Base-by-base conservation (phyloP, 2,329 filamentous ascomycete genomes). In the Neonectria ditissima region DNA sequence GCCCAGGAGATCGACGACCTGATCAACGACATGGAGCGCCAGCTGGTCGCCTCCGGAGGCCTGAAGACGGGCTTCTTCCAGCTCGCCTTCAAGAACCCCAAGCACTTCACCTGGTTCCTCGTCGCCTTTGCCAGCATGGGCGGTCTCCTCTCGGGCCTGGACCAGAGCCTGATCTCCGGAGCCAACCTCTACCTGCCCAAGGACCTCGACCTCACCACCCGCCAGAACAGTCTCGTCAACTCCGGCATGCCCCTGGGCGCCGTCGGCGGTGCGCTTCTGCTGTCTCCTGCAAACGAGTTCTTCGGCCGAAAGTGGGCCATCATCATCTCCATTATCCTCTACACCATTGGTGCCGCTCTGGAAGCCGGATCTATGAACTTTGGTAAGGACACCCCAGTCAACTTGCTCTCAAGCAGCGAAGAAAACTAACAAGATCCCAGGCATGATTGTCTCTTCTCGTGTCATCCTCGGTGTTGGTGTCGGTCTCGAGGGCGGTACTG, bases 101-200 rank as follows among this genome's bases (percentile, higher is more conserved):
- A 88, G 72, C 73, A 78, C 59, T 93, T 92, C 75, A 92, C 90
- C 26, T 91, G 85, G 81, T 78, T 91, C 16, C 82, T 92, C 14
- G 89, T 91, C 47, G 87, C 84, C 1, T 92, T 92, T 69, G 90
- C 90, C n/a, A 91, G 88, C 16, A 91, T 92, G 88, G 90, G 91
- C 53, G 91, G 91, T 74, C 80, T 93, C 22, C 84, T 92, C 0
- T 91, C 89, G 1, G 91, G 91, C 64, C 82, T 93, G 20, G 91
- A 93, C 73, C 91, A 93, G 77, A 91, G 87, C 48, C 81, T 92
- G 59, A 93, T 93, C 71, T 89, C 86, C 13, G 91, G 91, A 55
- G 91, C 91, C 53, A 90, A 91, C 71, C 80, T 92, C 4, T 90
- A 86, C 74, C 80, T 92, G 47, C 91, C 90, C 3, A 68, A 75